Conservation (phyloP, 2,329 filamentous ascomycete genomes). For the Monosporascus sp. region DNA sequence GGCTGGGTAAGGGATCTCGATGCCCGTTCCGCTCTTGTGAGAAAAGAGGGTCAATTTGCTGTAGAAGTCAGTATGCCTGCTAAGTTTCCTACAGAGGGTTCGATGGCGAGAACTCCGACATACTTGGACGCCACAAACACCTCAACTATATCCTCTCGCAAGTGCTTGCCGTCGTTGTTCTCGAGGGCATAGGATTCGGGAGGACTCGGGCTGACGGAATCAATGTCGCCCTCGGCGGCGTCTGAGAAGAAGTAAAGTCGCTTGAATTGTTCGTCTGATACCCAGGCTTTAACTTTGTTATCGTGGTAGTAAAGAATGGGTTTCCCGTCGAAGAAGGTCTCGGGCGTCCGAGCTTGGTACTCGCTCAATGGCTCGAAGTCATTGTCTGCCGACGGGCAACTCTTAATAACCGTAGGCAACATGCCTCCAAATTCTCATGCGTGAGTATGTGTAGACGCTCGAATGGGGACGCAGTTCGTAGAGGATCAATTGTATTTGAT, state of each 20-base stretch:
- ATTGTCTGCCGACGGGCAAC: slow-evolving; percentile 44
- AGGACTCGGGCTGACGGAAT: slow-evolving; percentile 21
- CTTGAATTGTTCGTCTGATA: slow-evolving; percentile 49
- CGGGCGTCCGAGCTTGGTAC: slow-evolving; percentile 67
- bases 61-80: slow-evolving; percentile 4
- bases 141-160: slow-evolving; percentile 39
- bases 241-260: slow-evolving; percentile 47
- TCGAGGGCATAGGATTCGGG: slow-evolving; percentile 28
- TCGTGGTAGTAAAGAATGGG: slow-evolving; percentile 65
- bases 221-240: slow-evolving; percentile 29
- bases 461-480: too few species aligned
- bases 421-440: slow-evolving; percentile 15
- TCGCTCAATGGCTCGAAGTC: slow-evolving; percentile 62
- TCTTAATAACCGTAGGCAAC: slow-evolving; percentile 50
- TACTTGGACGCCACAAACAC: slow-evolving; percentile 57
- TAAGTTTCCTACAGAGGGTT: slow-evolving; percentile 21
- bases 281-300: slow-evolving; percentile 49
- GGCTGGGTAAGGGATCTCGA: slow-evolving; percentile 67
- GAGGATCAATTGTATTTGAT: not conserved
- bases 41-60: slow-evolving; percentile 62
- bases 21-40: slow-evolving; percentile 47
- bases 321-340: slow-evolving; percentile 65
- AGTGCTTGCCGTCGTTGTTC: slow-evolving; percentile 21
- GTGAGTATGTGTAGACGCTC: too few species aligned
- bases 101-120: slow-evolving; percentile 15